Base-by-base conservation (phyloP, 2,329 filamentous ascomycete species). In the Trichoderma atroviride region DNA sequence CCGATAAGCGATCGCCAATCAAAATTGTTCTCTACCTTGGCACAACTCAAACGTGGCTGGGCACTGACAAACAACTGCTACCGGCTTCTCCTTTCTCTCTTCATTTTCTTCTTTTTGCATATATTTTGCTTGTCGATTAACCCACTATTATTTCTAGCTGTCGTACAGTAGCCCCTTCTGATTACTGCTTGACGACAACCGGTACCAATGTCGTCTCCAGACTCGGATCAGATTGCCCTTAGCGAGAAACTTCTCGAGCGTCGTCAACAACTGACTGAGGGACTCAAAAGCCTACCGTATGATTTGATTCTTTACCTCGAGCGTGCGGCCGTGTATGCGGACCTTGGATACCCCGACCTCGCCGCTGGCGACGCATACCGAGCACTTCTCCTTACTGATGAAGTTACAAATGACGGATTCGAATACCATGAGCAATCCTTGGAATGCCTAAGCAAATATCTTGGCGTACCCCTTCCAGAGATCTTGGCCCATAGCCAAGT, bases 361-460 rank as follows among this genome's bases (percentile, higher is more conserved):
- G 94, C 94, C 5, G 90, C 91, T 13, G 93, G 93, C 40, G 94
- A 97, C 83, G 93, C 93, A 5, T 98, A 98, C 78, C 91, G 92
- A 68, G 94, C 94, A 1, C 85, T 98, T n/a, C 87, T 97, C 4
- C 83, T 99, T 58, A 87, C 92, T 19, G 95, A 98, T 76, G 93
- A 96, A 73, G 86, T 93, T 43, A 80, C 85, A 72, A 90, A 96
- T 68, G 92, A 95, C 71, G 87, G 88, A 50, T 94, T 92, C 74
- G 93, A 97, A 79, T 96, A 94, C 75, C 91, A 96, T 76, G 89
- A 93, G 19, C 82, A 87, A 74, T 89, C 90, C 10, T 73, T 84
- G 7, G 86, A 87, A 63, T 83, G 85, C 11, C 79, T 91, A 59
- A 73, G 74, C 66, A 78, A 75, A 73, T 74, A 78, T 52, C 68